Evolutionary conservation across 495 filamentous ascomycete species (phyloP).

Genomic region (Umbilicaria muhlenbergii): DNA sequence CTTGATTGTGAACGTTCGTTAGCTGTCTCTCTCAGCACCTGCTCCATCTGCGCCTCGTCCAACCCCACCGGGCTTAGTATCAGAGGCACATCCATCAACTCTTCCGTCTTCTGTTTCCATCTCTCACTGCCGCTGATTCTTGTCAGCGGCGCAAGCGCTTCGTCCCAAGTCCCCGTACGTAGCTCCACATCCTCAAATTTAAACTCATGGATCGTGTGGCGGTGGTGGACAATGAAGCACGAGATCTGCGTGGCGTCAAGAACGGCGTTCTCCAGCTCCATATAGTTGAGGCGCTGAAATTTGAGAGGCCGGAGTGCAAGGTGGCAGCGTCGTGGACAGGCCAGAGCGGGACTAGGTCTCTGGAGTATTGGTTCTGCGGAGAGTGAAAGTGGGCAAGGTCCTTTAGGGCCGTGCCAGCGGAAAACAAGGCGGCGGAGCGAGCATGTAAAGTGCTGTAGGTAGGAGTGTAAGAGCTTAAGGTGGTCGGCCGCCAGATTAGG

Average conservation of each 20-base stretch:
- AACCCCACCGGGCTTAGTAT: constrained; percentile 16
- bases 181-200: constrained; percentile 55
- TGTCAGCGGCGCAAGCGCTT: constrained; percentile 52
- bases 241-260: constrained; percentile 53
- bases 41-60: constrained; percentile 11
- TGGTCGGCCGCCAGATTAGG: constrained; percentile 43
- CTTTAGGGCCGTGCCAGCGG: constrained; percentile 52
- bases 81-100: constrained; percentile 20
- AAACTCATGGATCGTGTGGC: constrained; percentile 47
- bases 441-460: constrained; percentile 47
- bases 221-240: constrained; percentile 42
- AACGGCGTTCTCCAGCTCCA: constrained; percentile 49
- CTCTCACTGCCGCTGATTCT: constrained; percentile 33
- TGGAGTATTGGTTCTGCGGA: constrained; percentile 43
- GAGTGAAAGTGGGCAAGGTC: constrained; percentile 50
- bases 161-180: constrained; percentile 54
- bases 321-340: constrained; percentile 25
- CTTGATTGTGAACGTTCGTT: constrained; percentile 8
- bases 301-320: constrained; percentile 30
- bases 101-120: constrained; percentile 34
- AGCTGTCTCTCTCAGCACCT: constrained; percentile 3
- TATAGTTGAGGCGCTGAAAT: constrained; percentile 41
- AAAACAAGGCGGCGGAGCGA: constrained; percentile 48
- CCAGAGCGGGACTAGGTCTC: constrained; percentile 9
- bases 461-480: constrained; percentile 59